These are phyloP conservation scores for Corylus americana DNA, from an alignment of 306 rosid species.

Conservation along the genomic window DNA sequence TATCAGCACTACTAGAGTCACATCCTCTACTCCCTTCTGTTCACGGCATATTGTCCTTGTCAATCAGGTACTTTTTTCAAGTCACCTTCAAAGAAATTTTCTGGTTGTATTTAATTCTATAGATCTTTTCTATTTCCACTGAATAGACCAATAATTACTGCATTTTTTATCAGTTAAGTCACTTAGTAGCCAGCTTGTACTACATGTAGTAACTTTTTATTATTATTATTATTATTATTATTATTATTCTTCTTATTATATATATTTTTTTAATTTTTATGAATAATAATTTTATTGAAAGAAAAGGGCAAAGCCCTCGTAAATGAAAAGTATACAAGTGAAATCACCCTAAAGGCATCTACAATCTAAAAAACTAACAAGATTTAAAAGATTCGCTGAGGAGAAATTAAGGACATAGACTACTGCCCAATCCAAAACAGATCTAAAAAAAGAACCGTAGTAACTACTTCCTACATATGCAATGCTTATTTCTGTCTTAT, in stretches of 20 bases:
- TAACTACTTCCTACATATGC: background rate
- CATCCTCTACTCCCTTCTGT: constrained; percentile 31
- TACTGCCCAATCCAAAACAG: too few species aligned
- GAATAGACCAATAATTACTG: background rate
- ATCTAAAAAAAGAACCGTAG: too few species aligned
- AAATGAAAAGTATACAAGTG: too few species aligned
- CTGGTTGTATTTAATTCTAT: background rate
- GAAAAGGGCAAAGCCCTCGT: too few species aligned
- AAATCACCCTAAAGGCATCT: too few species aligned
- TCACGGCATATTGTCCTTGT: constrained; percentile 52
- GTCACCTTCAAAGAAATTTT: constrained; percentile 5
- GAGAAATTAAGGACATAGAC: too few species aligned
- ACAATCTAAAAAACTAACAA: too few species aligned
- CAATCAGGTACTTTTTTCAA: constrained; percentile 52
- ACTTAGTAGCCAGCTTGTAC: background rate
- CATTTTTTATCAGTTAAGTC: background rate
- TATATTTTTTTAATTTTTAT: too few species aligned
- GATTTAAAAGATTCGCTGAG: too few species aligned
- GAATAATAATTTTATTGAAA: too few species aligned
- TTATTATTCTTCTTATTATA: too few species aligned
- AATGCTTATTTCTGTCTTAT: background rate
- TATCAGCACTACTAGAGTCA: constrained; percentile 28
- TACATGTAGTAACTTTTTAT: background rate
- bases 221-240: too few species aligned
- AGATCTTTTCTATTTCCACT: constrained; percentile 10